A percentile compares a stretch with the other conserved stretches of the same genome.
These are phyloP conservation scores for Hericium rajendrae DNA, from an alignment of 768 basidiomycete species.

Conservation along the genomic window DNA sequence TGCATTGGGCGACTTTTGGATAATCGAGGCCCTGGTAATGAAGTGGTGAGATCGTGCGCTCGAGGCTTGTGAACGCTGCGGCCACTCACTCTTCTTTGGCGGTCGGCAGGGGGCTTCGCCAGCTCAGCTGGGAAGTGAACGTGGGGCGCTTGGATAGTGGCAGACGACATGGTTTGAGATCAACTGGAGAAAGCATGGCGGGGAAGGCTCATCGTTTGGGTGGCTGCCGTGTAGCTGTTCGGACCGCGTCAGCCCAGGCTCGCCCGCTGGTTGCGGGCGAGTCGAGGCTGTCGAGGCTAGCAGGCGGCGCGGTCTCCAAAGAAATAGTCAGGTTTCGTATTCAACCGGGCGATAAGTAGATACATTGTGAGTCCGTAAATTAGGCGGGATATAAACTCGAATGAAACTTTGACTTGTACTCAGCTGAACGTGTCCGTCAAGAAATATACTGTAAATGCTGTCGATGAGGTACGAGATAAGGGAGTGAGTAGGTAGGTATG, in stretches of 20 bases:
- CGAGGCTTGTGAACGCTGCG: not conserved
- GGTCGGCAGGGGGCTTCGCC: conserved; percentile 23
- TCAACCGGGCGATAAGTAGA: not conserved
- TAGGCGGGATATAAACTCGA: not conserved
- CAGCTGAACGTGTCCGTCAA: too few relatives aligned
- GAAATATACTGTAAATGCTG: too few relatives aligned
- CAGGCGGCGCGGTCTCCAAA: not conserved
- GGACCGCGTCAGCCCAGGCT: not conserved
- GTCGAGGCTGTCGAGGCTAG: not conserved
- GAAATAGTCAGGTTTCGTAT: not conserved
- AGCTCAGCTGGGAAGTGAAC: conserved; percentile 26
- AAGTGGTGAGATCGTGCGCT: not conserved
- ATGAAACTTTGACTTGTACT: not conserved
- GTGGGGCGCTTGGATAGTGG: conserved; percentile 13
- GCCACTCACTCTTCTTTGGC: conserved; percentile 22
- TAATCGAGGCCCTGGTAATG: conserved; percentile 23
- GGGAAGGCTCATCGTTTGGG: not conserved
- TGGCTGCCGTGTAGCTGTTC: not conserved
- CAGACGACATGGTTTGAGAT: conserved; percentile 6
- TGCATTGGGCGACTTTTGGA: conserved; percentile 32
- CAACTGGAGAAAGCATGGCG: conserved; percentile 1
- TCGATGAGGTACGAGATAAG: too few relatives aligned
- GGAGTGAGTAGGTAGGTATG: too few relatives aligned
- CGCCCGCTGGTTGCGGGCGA: too few relatives aligned
- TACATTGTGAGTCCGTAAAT: not conserved